These are phyloP conservation scores for Botryotinia calthae DNA, from an alignment of 2,329 filamentous ascomycete genomes.

Conservation along the genomic window DNA sequence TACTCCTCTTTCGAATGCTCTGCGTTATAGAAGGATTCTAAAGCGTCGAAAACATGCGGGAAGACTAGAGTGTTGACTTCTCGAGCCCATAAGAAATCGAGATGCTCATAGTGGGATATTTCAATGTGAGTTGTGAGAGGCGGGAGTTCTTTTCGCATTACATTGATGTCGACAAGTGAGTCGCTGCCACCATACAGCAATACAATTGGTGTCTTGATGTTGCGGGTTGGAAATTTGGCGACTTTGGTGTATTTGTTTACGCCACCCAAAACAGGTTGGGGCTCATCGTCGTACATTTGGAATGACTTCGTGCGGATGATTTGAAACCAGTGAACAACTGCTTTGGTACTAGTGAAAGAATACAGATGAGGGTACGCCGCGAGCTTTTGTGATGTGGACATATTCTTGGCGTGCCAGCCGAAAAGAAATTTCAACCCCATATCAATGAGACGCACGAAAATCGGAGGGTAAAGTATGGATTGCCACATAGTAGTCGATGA, in stretches of 20 bases:
- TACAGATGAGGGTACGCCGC: conserved; percentile 95
- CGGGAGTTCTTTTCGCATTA: conserved; percentile 88
- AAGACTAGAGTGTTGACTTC: conserved; percentile 85
- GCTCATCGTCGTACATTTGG: conserved; percentile 97
- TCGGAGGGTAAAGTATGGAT: conserved; percentile 87
- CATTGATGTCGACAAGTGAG: conserved; percentile 87
- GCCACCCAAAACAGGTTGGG: conserved; percentile 70
- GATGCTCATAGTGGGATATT: conserved; percentile 90
- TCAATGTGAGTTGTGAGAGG: conserved; percentile 80
- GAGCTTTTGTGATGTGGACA: conserved; percentile 81
- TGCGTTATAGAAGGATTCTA: conserved; percentile 66
- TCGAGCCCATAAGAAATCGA: conserved; percentile 92
- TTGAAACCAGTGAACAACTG: conserved; percentile 98
- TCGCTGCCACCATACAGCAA: conserved; percentile 92
- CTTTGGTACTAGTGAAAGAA: conserved; percentile 95
- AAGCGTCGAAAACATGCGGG: conserved; percentile 79
- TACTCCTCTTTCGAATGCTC: conserved; percentile 60
- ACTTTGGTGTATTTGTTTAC: conserved; percentile 90
- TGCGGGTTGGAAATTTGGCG: conserved; percentile 91
- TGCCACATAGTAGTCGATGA: conserved; percentile 97
- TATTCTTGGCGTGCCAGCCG: conserved; percentile 84
- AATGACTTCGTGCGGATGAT: conserved; percentile 96
- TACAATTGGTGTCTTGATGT: conserved; percentile 94
- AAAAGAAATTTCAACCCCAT: conserved; percentile 79
- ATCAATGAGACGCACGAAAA: conserved; percentile 88